Evolutionary conservation across 2,329 filamentous ascomycete species (phyloP).

Genomic region (Botryotinia calthae): DNA sequence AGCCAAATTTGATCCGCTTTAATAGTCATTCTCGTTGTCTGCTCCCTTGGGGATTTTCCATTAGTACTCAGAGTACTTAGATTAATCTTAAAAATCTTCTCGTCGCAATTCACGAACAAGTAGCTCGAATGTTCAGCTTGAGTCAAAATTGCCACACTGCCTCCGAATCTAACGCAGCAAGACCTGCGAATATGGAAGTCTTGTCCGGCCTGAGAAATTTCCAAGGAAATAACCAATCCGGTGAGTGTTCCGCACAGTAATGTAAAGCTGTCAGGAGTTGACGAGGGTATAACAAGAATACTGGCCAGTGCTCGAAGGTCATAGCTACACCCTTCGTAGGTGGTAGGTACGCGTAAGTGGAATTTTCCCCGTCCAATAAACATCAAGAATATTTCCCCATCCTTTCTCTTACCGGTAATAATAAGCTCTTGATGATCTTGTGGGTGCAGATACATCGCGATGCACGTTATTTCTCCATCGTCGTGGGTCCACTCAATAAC

Average conservation of each 20-base stretch:
- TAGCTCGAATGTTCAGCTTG: constrained; percentile 28
- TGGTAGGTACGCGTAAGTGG: not conserved
- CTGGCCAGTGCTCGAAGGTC: constrained; percentile 32
- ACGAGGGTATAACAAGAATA: constrained; percentile 25
- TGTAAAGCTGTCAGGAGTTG: constrained; percentile 21
- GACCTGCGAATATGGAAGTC: constrained; percentile 21
- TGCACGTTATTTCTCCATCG: constrained; percentile 6
- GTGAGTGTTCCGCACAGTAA: constrained; percentile 37
- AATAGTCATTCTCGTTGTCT: not conserved
- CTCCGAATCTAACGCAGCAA: constrained; percentile 32
- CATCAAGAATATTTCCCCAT: not conserved
- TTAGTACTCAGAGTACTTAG: constrained; percentile 8
- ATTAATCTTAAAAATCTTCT: constrained; percentile 40
- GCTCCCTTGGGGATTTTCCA: not conserved
- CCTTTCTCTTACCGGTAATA: not conserved
- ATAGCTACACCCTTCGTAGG: not conserved
- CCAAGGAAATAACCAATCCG: constrained; percentile 32
- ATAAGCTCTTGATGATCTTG: not conserved
- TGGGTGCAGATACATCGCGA: not conserved
- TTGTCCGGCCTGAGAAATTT: constrained; percentile 22
- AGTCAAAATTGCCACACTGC: constrained; percentile 31
- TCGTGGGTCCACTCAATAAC: not conserved
- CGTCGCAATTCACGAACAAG: constrained; percentile 51
- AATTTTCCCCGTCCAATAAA: not conserved
- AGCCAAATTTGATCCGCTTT: constrained; percentile 47